Evolutionary conservation across 495 filamentous ascomycete genomes (phyloP).

Genomic region (Penicillium odoratum): DNA sequence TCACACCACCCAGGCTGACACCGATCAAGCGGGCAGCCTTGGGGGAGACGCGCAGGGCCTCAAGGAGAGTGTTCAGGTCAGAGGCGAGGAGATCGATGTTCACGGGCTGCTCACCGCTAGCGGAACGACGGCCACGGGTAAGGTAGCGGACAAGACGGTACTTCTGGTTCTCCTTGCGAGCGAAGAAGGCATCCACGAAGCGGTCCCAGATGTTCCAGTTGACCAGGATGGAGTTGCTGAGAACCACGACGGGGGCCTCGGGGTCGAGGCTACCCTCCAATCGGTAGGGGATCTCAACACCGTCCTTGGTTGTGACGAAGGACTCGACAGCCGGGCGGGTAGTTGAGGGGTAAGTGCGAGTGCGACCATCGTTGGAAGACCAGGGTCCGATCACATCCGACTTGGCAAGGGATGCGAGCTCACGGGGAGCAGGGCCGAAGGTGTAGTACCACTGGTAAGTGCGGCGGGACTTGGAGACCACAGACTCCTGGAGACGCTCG

Average conservation of each 20-base stretch:
- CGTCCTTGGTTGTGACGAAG: constrained; percentile 65
- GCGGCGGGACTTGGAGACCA: constrained; percentile 55
- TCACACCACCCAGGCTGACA: constrained; percentile 76
- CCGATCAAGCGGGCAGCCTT: constrained; percentile 64
- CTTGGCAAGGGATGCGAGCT: constrained; percentile 51
- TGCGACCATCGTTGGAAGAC: constrained; percentile 55
- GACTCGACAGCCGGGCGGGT: constrained; percentile 60
- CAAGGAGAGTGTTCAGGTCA: constrained; percentile 61
- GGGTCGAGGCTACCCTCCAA: constrained; percentile 70
- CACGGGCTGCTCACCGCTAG: constrained; percentile 48
- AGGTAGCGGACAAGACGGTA: constrained; percentile 73
- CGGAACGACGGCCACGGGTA: constrained; percentile 58
- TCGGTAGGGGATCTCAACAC: constrained; percentile 65
- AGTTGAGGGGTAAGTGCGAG: constrained; percentile 50
- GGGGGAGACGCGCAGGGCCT: constrained; percentile 56
- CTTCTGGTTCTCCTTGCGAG: constrained; percentile 55
- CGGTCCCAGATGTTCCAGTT: constrained; percentile 74
- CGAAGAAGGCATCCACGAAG: constrained; percentile 61
- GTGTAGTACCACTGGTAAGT: constrained; percentile 73
- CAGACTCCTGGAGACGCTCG: constrained; percentile 55
- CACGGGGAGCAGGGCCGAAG: constrained; percentile 71
- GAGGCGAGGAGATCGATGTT: constrained; percentile 63
- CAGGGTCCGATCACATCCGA: constrained; percentile 39
- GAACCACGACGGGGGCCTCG: constrained; percentile 65
- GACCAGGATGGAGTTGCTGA: constrained; percentile 74